Percentiles rank a stretch among this genome's conserved stretches.
phyloP scores from a whole-genome alignment of 768 basidiomycete genomes.

The Trichaptum fuscoviolaceum region DNA sequence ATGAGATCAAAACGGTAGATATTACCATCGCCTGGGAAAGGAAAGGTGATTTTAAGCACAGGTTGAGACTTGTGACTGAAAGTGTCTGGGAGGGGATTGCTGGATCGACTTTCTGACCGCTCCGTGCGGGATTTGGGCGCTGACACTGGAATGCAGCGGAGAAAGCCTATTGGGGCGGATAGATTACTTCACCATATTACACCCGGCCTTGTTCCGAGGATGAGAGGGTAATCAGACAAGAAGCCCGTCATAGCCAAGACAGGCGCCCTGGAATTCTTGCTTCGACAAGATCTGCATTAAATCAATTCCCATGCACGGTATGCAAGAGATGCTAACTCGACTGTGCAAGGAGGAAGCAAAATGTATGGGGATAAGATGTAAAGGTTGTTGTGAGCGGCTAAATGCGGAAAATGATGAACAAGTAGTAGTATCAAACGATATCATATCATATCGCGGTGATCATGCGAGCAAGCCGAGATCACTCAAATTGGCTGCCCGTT shows the following conservation, averaged over 20 bases:
- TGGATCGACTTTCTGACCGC: not conserved
- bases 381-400: not conserved
- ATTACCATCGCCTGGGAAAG: not conserved
- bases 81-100: not conserved
- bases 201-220: not conserved
- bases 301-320: not conserved
- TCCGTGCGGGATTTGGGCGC: not conserved
- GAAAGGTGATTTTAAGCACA: not conserved
- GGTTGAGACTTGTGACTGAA: not conserved
- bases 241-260: not conserved
- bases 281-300: not conserved
- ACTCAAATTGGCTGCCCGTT: not conserved
- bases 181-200: not conserved
- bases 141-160: not conserved
- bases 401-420: not conserved
- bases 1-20: not conserved
- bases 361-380: not conserved
- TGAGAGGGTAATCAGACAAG: not conserved
- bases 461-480: constrained; percentile 1
- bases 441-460: constrained; percentile 1
- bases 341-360: not conserved
- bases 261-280: not conserved
- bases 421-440: not conserved
- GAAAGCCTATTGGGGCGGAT: constrained; percentile 1
- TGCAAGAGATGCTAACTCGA: too few relatives aligned